These are phyloP conservation scores for Phialophora macrospora DNA, from an alignment of 2,329 filamentous ascomycete species.

Conservation along the genomic window DNA sequence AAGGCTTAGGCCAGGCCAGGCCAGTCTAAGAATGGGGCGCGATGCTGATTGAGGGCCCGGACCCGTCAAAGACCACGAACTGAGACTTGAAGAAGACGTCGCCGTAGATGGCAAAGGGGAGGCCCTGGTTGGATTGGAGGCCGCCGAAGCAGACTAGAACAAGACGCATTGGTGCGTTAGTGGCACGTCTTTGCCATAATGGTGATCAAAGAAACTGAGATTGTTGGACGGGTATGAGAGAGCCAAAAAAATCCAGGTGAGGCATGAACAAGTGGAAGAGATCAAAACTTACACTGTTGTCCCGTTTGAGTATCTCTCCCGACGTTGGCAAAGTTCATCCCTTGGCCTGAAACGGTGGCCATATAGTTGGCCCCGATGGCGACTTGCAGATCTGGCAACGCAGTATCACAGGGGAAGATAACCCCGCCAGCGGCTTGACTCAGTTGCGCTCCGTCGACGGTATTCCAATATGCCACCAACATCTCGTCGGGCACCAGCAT, in stretches of 20 bases:
- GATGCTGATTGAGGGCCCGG: conserved; percentile 59
- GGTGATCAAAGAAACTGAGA: neutral
- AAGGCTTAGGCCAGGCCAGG: neutral
- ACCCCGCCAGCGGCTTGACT: conserved; percentile 54
- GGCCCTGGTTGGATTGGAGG: conserved; percentile 62
- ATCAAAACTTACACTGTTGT: conserved; percentile 45
- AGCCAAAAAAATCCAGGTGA: neutral
- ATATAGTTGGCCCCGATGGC: conserved; percentile 57
- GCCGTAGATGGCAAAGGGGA: conserved; percentile 63
- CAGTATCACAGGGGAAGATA: conserved; percentile 62
- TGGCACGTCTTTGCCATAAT: neutral
- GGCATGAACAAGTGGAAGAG: neutral
- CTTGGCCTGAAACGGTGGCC: conserved; percentile 59
- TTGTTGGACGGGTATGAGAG: neutral
- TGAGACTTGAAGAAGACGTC: conserved; percentile 65
- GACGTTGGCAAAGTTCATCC: conserved; percentile 61
- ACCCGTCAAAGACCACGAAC: conserved; percentile 64
- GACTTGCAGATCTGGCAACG: conserved; percentile 61
- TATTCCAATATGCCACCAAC: conserved; percentile 64
- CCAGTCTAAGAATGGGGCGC: conserved; percentile 47
- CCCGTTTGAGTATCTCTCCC: conserved; percentile 52
- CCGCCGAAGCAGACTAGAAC: conserved; percentile 61
- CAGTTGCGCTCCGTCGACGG: conserved; percentile 59
- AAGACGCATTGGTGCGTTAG: neutral
- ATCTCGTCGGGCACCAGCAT: conserved; percentile 64